Evolutionary conservation across 2,329 filamentous ascomycete species (phyloP).

Genomic region (Ascosphaera apis): DNA sequence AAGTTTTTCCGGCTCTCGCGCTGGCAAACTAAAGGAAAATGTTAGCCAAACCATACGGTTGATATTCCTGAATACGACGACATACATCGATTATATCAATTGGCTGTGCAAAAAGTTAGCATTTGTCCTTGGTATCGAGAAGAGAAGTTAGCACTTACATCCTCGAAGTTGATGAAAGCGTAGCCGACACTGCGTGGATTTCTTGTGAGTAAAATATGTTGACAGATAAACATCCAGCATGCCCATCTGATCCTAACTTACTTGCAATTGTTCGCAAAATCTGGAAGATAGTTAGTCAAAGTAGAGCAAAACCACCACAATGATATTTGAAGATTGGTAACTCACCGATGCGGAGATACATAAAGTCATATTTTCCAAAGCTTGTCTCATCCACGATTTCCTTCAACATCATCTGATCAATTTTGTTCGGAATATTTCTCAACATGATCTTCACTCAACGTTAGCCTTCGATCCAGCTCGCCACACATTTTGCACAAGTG

Average conservation of each 20-base stretch:
- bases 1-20: conserved; percentile 45
- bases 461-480: too few relatives aligned
- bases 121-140: conserved; percentile 1
- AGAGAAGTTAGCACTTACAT: conserved; percentile 29
- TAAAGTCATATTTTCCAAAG: conserved; percentile 72
- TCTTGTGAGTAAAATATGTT: conserved; percentile 1
- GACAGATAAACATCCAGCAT: background rate
- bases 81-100: conserved; percentile 48
- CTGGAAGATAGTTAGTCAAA: too few relatives aligned
- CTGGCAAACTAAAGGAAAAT: conserved; percentile 39
- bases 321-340: conserved; percentile 2
- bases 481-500: too few relatives aligned
- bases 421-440: conserved; percentile 81
- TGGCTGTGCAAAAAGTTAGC: conserved; percentile 31
- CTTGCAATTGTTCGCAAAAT: conserved; percentile 69
- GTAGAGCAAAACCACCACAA: conserved; percentile 1
- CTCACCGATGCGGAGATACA: conserved; percentile 66
- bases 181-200: conserved; percentile 53
- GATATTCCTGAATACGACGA: conserved; percentile 8
- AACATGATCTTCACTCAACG: conserved; percentile 72
- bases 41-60: background rate
- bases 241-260: conserved; percentile 29
- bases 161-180: conserved; percentile 85
- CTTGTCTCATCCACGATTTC: conserved; percentile 55
- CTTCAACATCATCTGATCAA: conserved; percentile 54